These are phyloP conservation scores for Ulmus americana DNA, from an alignment of 331 rosid genomes.

Conservation along the genomic window DNA sequence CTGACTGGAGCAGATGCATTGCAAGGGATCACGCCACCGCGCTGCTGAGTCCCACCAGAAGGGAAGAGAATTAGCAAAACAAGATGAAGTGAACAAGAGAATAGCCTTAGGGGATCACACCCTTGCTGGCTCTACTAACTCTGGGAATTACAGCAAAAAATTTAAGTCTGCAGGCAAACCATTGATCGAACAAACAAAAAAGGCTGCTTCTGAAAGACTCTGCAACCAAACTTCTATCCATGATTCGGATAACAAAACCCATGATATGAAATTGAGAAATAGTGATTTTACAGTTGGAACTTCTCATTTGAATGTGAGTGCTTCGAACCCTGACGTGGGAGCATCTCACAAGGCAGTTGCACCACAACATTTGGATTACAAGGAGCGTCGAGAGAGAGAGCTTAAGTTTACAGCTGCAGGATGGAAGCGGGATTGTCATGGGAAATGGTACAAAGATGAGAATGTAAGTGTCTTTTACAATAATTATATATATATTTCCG, in stretches of 20 bases:
- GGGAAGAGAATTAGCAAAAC: slow-evolving; percentile 23
- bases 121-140: slow-evolving; percentile 17
- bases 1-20: slow-evolving; percentile 24
- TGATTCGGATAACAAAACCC: slow-evolving; percentile 15
- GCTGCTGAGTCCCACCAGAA: slow-evolving; percentile 29
- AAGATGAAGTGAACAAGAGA: slow-evolving; percentile 24
- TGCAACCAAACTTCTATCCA: slow-evolving; percentile 9
- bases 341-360: slow-evolving; percentile 12
- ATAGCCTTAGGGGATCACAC: slow-evolving; percentile 21
- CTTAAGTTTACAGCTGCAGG: slow-evolving; percentile 42
- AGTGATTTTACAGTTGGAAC: slow-evolving; percentile 15
- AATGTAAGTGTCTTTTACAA: slow-evolving; percentile 26
- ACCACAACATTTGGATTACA: slow-evolving; percentile 25
- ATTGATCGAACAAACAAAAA: slow-evolving; percentile 26
- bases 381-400: slow-evolving; percentile 33
- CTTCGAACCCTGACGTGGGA: slow-evolving; percentile 8
- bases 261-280: slow-evolving; percentile 3
- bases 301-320: slow-evolving; percentile 5
- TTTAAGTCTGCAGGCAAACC: slow-evolving; percentile 12
- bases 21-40: slow-evolving; percentile 29
- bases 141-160: slow-evolving; percentile 20
- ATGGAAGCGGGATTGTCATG: slow-evolving; percentile 43
- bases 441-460: slow-evolving; percentile 40
- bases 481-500: background rate
- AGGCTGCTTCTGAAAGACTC: slow-evolving; percentile 17